phyloP scores from a whole-genome alignment of 176 grass and related monocot species.

The Eremochloa ophiuroides region DNA sequence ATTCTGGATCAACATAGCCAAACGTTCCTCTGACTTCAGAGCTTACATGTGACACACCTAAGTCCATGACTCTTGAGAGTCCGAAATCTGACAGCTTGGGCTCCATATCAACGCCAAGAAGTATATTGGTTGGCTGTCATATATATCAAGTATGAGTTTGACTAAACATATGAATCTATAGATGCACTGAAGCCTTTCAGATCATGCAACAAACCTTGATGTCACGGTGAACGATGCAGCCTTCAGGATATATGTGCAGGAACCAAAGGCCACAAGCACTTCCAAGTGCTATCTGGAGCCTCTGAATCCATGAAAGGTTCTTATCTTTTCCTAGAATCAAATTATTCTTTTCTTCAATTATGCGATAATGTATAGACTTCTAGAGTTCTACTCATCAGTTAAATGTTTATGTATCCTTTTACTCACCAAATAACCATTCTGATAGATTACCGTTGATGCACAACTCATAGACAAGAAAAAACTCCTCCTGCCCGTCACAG shows the following conservation, averaged over 20 bases:
- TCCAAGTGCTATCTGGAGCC: constrained; percentile 58
- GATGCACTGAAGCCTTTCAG: neutral
- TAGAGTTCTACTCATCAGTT: neutral
- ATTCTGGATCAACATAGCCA: constrained; percentile 72
- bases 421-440: constrained; percentile 72
- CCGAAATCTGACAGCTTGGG: constrained; percentile 66
- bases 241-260: constrained; percentile 64
- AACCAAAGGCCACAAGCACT: constrained; percentile 74
- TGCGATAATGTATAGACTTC: neutral
- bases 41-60: constrained; percentile 50
- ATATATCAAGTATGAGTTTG: neutral
- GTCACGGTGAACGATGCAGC: constrained; percentile 77
- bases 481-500: constrained; percentile 51
- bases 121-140: constrained; percentile 68
- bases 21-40: constrained; percentile 79
- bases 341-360: neutral
- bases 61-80: constrained; percentile 52
- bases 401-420: neutral
- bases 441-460: constrained; percentile 65
- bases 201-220: constrained; percentile 51
- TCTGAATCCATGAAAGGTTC: constrained; percentile 53
- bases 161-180: constrained; percentile 10
- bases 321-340: constrained; percentile 60
- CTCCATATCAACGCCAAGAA: constrained; percentile 59
- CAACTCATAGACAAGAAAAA: constrained; percentile 71